These are phyloP conservation scores for Coffea canephora DNA, from an alignment of 257 asterid species.

Conservation along the genomic window DNA sequence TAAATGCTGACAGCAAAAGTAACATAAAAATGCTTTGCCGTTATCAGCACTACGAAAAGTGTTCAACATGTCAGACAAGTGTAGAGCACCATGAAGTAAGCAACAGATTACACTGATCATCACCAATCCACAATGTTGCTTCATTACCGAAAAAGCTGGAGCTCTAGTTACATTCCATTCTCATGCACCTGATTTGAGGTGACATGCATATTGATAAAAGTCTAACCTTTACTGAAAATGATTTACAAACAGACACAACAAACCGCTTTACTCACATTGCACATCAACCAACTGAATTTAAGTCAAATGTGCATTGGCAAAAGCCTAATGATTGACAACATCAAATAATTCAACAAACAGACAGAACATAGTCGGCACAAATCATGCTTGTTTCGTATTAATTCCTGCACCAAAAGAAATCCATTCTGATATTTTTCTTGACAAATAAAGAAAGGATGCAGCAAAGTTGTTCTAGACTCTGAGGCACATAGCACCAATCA, in stretches of 20 bases:
- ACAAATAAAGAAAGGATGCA: conserved; percentile 1
- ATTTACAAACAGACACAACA: not conserved
- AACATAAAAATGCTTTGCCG: not conserved
- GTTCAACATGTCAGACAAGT: not conserved
- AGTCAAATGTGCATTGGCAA: not conserved
- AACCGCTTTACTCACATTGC: not conserved
- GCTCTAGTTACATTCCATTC: not conserved
- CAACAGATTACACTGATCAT: not conserved
- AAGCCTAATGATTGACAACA: not conserved
- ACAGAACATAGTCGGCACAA: not conserved
- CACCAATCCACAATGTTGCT: not conserved
- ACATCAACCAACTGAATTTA: not conserved
- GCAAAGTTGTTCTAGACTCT: not conserved
- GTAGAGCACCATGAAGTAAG: not conserved
- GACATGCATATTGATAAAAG: not conserved
- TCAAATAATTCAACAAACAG: not conserved
- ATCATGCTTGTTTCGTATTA: not conserved
- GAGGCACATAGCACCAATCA: not conserved
- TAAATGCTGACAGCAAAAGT: not conserved
- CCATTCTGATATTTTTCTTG: no score
- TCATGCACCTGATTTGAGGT: not conserved
- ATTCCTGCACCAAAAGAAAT: not conserved
- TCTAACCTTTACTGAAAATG: not conserved
- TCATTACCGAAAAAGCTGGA: not conserved
- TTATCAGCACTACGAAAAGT: not conserved